Base-by-base conservation (phyloP, 2,329 filamentous ascomycete species). In the Boeremia exigua region DNA sequence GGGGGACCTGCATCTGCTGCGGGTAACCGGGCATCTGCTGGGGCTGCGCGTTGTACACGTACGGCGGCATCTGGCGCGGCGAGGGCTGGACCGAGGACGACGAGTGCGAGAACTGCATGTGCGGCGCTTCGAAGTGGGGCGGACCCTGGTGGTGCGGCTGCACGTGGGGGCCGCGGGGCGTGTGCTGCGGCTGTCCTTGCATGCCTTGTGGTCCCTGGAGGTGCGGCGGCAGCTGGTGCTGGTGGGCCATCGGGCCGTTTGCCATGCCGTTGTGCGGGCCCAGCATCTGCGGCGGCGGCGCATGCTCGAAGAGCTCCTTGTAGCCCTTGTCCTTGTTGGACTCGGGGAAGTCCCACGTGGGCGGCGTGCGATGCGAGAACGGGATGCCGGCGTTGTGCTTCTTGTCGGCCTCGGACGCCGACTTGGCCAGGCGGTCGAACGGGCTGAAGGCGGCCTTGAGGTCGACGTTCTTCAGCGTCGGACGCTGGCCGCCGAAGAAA, bases 71-170 rank as follows among this genome's bases (percentile, higher is more conserved):
- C 65, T 92, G 84, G 46, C 92, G 87, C 44, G 94, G 92, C 14
- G 93, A 96, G 8, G 91, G 89, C 73, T 92, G 95, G 2, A 82
- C 75, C 2, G 92, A 91, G 67, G 93, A 92, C 3, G 88, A 88
- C 23, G 90, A 92, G 63, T 88, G 92, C 6, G 90, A 91, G 78
- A 95, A 90, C 63, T 86, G 84, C 90, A 97, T 96, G 47, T 92
- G 86, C 69, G 93, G 91, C 55, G 92, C 90, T 63, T 96, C 93
- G 63, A 88, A 87, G 56, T 87, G 88, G 66, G 88, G 91, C 63
- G 88, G 84, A 14, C 83, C 85, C 37, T 87, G 84, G 61, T 89
- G 89, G 4, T 92, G 90, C 54, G 90, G 89, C 58, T 88, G 88
- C 25, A 83, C 84, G 67, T 92, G 89, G 76, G 92, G 87, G 68